Evolutionary conservation across 495 filamentous ascomycete species (phyloP).

Genomic region (Tuber aestivum): DNA sequence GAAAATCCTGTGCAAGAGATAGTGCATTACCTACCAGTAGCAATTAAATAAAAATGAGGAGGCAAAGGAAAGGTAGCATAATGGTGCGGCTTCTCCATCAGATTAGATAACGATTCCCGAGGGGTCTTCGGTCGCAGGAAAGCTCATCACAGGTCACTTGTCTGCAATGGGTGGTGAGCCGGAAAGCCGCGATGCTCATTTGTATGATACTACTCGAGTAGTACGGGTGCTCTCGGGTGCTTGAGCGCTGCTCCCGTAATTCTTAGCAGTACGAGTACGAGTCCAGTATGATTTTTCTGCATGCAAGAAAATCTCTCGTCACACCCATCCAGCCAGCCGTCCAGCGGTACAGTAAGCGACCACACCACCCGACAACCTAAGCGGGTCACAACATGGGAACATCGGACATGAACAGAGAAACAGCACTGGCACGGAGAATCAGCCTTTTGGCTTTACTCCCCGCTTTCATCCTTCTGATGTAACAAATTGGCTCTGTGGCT

Average conservation of each 20-base stretch:
- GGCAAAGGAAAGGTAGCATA: slow-evolving; percentile 35
- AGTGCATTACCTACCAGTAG: not conserved
- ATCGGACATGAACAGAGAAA: not conserved
- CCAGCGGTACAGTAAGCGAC: no score
- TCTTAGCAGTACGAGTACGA: no score
- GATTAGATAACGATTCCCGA: not conserved
- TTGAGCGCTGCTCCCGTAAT: no score
- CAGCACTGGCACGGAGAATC: not conserved
- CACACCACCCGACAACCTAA: no score
- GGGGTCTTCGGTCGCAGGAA: not conserved
- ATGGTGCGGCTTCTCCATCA: not conserved
- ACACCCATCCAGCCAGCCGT: no score
- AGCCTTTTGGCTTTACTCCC: not conserved
- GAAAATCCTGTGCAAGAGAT: not conserved
- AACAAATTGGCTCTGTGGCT: not conserved
- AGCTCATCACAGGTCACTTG: not conserved
- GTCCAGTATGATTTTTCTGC: no score
- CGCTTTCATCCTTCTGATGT: not conserved
- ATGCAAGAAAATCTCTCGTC: no score
- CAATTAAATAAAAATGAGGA: slow-evolving; percentile 39
- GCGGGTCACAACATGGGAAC: not conserved
- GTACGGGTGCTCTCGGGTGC: no score
- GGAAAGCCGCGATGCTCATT: no score
- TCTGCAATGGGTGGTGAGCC: not conserved
- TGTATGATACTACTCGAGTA: no score